Evolutionary conservation across 495 filamentous ascomycete genomes (phyloP).

Genomic region (Cetradonia linearis): DNA sequence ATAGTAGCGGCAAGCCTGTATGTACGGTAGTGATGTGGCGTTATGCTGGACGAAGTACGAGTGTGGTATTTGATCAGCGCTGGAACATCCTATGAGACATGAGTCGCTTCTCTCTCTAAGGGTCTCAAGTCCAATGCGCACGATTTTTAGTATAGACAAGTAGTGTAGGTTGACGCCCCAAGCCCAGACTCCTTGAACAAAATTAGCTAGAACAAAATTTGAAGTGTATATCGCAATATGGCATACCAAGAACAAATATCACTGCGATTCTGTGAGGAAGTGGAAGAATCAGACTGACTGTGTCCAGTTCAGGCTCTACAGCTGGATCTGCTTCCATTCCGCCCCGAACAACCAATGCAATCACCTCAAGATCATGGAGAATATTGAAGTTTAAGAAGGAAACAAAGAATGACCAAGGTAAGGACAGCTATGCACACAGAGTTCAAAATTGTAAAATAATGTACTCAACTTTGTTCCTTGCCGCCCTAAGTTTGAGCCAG

Average conservation of each 20-base stretch:
- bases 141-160: constrained; percentile 61
- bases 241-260: constrained; percentile 66
- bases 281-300: constrained; percentile 75
- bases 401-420: constrained; percentile 24
- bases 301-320: constrained; percentile 71
- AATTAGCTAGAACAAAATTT: constrained; percentile 19
- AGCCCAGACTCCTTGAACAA: constrained; percentile 66
- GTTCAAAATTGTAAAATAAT: constrained; percentile 11
- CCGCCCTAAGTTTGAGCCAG: constrained; percentile 3
- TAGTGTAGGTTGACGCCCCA: constrained; percentile 84
- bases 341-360: constrained; percentile 28
- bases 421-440: constrained; percentile 7
- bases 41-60: constrained; percentile 52
- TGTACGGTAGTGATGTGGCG: constrained; percentile 63
- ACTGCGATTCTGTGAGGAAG: constrained; percentile 74
- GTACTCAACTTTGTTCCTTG: background rate
- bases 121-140: constrained; percentile 29
- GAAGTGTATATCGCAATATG: background rate
- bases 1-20: constrained; percentile 75
- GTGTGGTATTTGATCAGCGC: constrained; percentile 68
- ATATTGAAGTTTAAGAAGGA: background rate
- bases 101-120: constrained; percentile 12
- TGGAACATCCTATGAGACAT: constrained; percentile 53
- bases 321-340: constrained; percentile 71
- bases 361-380: constrained; percentile 2